Evolutionary conservation across 306 rosid genomes (phyloP).

Genomic region (Lablab purpureus): DNA sequence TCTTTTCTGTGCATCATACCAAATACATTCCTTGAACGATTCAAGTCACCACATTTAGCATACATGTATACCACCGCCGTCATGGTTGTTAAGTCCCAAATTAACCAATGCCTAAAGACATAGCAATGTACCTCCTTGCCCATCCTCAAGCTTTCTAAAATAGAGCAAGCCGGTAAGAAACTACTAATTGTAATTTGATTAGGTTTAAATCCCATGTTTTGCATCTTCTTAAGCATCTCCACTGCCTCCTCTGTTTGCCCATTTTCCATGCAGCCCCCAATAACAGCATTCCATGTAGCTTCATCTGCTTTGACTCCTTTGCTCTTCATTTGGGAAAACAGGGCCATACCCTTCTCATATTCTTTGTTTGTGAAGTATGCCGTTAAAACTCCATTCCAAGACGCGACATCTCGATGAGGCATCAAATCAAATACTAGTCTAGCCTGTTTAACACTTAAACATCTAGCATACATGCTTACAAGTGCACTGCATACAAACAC

Average conservation of each 20-base stretch:
- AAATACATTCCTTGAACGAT: slow-evolving; percentile 52
- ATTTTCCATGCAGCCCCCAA: slow-evolving; percentile 62
- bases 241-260: slow-evolving; percentile 53
- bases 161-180: slow-evolving; percentile 63
- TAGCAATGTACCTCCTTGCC: slow-evolving; percentile 67
- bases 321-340: slow-evolving; percentile 54
- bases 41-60: slow-evolving; percentile 68
- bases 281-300: slow-evolving; percentile 67
- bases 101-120: slow-evolving; percentile 53
- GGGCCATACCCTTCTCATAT: slow-evolving; percentile 52
- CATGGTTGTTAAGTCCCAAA: slow-evolving; percentile 51
- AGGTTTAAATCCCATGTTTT: slow-evolving; percentile 60
- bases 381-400: slow-evolving; percentile 64
- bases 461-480: slow-evolving; percentile 61
- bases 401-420: slow-evolving; percentile 57
- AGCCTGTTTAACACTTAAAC: slow-evolving; percentile 54
- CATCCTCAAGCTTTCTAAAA: slow-evolving; percentile 58
- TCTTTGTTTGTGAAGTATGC: slow-evolving; percentile 59
- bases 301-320: slow-evolving; percentile 52
- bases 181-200: slow-evolving; percentile 59
- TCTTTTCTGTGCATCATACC: slow-evolving; percentile 54
- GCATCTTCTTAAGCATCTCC: slow-evolving; percentile 64
- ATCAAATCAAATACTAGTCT: slow-evolving; percentile 54
- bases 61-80: slow-evolving; percentile 59
- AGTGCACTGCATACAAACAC: slow-evolving; percentile 55